Evolutionary conservation across 1,139 yeast species (phyloP).

Genomic region (Kodamaea alishanica): DNA sequence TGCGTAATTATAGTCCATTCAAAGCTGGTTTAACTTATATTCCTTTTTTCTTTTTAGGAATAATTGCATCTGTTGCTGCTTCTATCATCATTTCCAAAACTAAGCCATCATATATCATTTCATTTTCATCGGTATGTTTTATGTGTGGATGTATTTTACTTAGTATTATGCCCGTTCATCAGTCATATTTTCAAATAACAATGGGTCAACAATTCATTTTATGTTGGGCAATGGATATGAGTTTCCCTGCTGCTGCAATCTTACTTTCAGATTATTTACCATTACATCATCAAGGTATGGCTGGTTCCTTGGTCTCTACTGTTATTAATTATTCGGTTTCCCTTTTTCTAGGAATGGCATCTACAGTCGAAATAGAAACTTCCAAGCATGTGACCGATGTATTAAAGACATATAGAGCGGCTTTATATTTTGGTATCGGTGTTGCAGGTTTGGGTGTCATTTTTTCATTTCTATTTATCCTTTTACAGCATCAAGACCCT

Average conservation of each 20-base stretch:
- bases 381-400: conserved; percentile 12
- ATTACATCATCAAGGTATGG: conserved; percentile 54
- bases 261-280: conserved; percentile 51
- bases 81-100: conserved; percentile 39
- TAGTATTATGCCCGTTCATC: conserved; percentile 46
- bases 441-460: conserved; percentile 35
- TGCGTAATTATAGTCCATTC: conserved; percentile 44
- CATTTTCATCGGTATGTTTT: conserved; percentile 44
- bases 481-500: conserved; percentile 19
- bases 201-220: conserved; percentile 48
- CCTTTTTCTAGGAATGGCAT: conserved; percentile 48
- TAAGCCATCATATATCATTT: conserved; percentile 44
- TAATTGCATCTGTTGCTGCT: conserved; percentile 43
- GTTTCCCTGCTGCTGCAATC: conserved; percentile 56
- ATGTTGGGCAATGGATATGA: conserved; percentile 58
- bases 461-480: conserved; percentile 28
- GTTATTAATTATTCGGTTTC: conserved; percentile 54
- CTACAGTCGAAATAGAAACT: conserved; percentile 44
- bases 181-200: conserved; percentile 42
- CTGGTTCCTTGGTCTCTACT: conserved; percentile 54
- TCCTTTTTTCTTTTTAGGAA: conserved; percentile 46
- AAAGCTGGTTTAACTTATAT: conserved; percentile 42
- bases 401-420: conserved; percentile 41
- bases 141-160: conserved; percentile 47
- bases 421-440: conserved; percentile 40